Conservation (phyloP, 805 yeast genomes). For the Saccharomycopsis sp. region DNA sequence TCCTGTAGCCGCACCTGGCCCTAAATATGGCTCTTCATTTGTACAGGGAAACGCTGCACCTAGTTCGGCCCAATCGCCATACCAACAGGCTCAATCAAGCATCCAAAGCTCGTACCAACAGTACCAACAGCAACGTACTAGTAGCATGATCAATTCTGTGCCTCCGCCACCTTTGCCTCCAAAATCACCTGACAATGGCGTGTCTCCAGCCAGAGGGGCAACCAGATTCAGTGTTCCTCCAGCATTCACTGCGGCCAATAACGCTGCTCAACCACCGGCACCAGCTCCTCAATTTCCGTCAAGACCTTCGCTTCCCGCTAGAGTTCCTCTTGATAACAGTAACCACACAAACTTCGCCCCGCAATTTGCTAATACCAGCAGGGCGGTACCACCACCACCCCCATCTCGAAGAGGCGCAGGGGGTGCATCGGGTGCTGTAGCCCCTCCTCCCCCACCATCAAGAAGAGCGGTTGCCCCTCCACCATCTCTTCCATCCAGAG, state of each 20-base stretch:
- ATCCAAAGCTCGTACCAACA: conserved; percentile 11
- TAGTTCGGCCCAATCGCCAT: conserved; percentile 7
- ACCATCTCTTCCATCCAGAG: not conserved
- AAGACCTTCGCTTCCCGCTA: conserved; percentile 12
- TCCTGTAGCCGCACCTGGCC: not conserved
- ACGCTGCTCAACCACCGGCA: not conserved
- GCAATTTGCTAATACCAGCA: conserved; percentile 12
- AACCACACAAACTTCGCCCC: conserved; percentile 6
- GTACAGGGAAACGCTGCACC: not conserved
- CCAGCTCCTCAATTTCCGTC: conserved; percentile 4
- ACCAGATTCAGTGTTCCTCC: conserved; percentile 3
- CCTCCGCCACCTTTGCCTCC: conserved; percentile 20
- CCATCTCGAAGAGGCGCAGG: conserved; percentile 14
- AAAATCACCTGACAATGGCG: conserved; percentile 6
- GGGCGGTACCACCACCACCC: conserved; percentile 19
- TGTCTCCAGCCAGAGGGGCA: not conserved
- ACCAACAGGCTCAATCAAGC: conserved; percentile 5
- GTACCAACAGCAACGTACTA: conserved; percentile 12
- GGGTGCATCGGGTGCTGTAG: not conserved
- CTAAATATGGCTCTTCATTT: not conserved
- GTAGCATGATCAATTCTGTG: conserved; percentile 8
- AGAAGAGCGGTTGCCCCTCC: conserved; percentile 3
- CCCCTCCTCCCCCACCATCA: conserved; percentile 10
- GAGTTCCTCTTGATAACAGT: conserved; percentile 4
- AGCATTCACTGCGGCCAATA: not conserved